Percentiles rank a stretch among this genome's conserved stretches.
Conservation (phyloP, 139 green algal genomes). For the Coccomyxa sp. region DNA sequence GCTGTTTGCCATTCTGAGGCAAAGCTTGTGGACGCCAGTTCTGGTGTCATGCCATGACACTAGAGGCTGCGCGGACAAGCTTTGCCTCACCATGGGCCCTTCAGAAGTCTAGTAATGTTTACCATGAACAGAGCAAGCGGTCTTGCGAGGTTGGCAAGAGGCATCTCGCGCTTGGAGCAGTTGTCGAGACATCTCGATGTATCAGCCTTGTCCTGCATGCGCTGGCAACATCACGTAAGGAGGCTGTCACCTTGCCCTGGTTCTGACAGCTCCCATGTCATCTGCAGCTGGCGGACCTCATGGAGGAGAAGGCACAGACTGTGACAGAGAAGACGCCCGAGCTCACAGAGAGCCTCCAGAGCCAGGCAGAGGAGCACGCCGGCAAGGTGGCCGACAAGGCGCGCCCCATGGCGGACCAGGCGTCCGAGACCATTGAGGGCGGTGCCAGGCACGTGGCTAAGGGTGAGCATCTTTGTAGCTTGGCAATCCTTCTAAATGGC, state of each 20-base stretch:
- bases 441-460: background rate
- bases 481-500: background rate
- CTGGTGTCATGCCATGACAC: background rate
- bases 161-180: background rate
- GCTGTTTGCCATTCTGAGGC: background rate
- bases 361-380: background rate
- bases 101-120: background rate
- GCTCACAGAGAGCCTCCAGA: conserved; percentile 4
- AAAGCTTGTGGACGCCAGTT: background rate
- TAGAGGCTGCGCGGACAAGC: background rate
- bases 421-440: background rate
- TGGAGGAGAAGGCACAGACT: background rate
- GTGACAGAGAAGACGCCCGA: background rate
- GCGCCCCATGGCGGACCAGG: conserved; percentile 9
- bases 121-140: too few relatives aligned
- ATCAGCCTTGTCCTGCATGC: background rate
- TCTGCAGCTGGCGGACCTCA: background rate
- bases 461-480: background rate
- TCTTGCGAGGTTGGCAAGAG: background rate
- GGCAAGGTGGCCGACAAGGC: conserved; percentile 2
- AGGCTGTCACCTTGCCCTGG: background rate
- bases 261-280: background rate
- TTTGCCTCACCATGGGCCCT: background rate
- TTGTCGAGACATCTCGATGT: background rate
- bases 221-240: background rate